phyloP scores from a whole-genome alignment of 2,329 filamentous ascomycete genomes.

The Celoporthe dispersa region DNA sequence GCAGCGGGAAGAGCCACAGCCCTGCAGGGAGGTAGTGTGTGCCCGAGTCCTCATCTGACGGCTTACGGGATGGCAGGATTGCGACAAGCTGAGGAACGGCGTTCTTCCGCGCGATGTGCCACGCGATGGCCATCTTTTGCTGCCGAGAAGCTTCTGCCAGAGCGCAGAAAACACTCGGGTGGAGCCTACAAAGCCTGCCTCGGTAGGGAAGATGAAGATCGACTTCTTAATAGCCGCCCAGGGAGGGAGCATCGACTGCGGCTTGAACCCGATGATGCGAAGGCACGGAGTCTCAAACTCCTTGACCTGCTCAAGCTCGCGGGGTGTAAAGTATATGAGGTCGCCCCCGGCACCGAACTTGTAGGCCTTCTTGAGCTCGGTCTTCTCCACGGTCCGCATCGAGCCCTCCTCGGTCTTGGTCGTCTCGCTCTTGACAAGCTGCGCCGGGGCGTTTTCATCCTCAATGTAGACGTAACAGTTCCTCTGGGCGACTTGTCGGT shows the following conservation, averaged over 20 bases:
- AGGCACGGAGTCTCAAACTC: constrained; percentile 83
- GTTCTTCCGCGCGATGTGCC: constrained; percentile 85
- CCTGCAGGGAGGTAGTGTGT: constrained; percentile 78
- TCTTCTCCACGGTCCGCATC: constrained; percentile 74
- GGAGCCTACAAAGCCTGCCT: constrained; percentile 87
- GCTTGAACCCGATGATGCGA: constrained; percentile 93
- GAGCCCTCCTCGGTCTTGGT: constrained; percentile 79
- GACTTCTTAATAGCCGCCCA: constrained; percentile 89
- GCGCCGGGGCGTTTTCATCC: constrained; percentile 75
- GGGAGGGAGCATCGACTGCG: constrained; percentile 70
- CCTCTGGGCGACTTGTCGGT: constrained; percentile 78
- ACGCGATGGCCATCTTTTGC: constrained; percentile 85
- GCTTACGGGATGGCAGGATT: constrained; percentile 75
- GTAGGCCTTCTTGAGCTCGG: constrained; percentile 87
- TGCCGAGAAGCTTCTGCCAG: constrained; percentile 81
- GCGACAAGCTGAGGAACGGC: constrained; percentile 80
- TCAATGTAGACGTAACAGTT: constrained; percentile 83
- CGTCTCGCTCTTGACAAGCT: constrained; percentile 77
- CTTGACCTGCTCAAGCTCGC: constrained; percentile 79
- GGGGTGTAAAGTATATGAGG: constrained; percentile 81
- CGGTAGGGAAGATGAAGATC: constrained; percentile 91
- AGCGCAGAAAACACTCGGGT: constrained; percentile 91
- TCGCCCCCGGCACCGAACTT: constrained; percentile 95
- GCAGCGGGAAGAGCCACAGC: constrained; percentile 86
- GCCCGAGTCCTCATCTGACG: constrained; percentile 65